Conservation (phyloP, 2,329 filamentous ascomycete genomes). For the Mycogone perniciosa region DNA sequence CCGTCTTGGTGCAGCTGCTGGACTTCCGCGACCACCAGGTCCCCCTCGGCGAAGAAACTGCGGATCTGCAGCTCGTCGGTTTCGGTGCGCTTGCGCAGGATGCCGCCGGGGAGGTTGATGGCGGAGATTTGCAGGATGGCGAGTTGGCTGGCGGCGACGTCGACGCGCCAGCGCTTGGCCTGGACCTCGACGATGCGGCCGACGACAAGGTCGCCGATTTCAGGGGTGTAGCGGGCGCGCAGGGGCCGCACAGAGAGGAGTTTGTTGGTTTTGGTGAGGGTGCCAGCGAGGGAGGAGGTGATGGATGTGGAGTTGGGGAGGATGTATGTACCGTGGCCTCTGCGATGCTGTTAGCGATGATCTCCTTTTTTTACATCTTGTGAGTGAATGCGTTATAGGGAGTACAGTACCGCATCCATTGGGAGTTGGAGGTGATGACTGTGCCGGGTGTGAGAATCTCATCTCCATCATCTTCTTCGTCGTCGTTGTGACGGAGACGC, state of each 20-base stretch:
- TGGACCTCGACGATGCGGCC: constrained; percentile 95
- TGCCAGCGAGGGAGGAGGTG: constrained; percentile 83
- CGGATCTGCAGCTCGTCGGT: constrained; percentile 97
- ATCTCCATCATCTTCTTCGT: constrained; percentile 23
- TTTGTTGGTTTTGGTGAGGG: constrained; percentile 90
- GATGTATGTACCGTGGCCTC: constrained; percentile 89
- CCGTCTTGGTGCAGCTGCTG: constrained; percentile 84
- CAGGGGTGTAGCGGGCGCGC: constrained; percentile 86
- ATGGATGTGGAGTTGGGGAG: constrained; percentile 60
- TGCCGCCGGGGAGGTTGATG: constrained; percentile 93
- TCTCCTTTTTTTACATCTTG: not conserved
- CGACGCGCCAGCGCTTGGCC: constrained; percentile 86
- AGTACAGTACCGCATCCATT: constrained; percentile 77
- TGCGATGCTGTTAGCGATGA: constrained; percentile 26
- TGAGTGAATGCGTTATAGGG: not conserved
- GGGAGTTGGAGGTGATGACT: constrained; percentile 80
- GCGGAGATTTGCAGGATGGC: constrained; percentile 78
- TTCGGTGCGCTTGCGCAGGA: constrained; percentile 82
- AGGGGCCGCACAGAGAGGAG: constrained; percentile 86
- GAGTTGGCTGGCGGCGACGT: constrained; percentile 81
- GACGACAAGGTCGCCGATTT: constrained; percentile 93
- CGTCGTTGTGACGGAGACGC: constrained; percentile 26
- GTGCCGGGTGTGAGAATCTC: constrained; percentile 83
- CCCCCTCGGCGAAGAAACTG: constrained; percentile 93
- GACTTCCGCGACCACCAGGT: constrained; percentile 90